Evolutionary conservation across 495 filamentous ascomycete species (phyloP).

Genomic region (Pyronema omphalodes): DNA sequence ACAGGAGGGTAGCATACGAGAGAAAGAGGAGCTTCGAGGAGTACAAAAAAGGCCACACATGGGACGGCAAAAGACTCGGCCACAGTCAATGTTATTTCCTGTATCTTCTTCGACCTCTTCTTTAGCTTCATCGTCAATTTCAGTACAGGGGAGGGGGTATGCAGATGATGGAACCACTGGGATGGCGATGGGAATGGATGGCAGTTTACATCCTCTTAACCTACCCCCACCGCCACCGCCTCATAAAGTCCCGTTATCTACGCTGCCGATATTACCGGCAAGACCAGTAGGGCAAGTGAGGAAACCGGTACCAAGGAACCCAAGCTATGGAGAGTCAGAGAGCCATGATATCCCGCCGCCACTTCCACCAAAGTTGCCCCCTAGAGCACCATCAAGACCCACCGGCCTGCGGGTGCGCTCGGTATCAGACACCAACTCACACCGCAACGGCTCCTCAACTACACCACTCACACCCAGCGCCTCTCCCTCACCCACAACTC

Average conservation of each 20-base stretch:
- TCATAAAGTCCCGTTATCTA: background rate
- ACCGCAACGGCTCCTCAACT: too few relatives aligned
- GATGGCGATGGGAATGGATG: too few relatives aligned
- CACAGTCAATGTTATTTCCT: background rate
- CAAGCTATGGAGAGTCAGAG: background rate
- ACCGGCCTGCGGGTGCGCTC: too few relatives aligned
- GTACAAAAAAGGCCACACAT: background rate
- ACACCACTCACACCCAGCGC: background rate
- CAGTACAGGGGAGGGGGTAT: too few relatives aligned
- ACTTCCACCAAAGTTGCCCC: background rate
- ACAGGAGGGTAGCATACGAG: background rate
- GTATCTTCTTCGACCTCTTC: too few relatives aligned
- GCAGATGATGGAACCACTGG: too few relatives aligned
- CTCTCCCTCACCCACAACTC: background rate
- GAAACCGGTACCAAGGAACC: background rate
- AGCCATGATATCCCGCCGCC: background rate
- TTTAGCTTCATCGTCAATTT: too few relatives aligned
- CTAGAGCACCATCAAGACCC: too few relatives aligned
- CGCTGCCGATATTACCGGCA: too few relatives aligned
- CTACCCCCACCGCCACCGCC: background rate
- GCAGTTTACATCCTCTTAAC: too few relatives aligned
- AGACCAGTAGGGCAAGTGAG: too few relatives aligned
- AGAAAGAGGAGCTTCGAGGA: background rate
- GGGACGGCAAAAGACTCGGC: background rate
- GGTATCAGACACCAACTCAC: too few relatives aligned